Evolutionary conservation across 345 rosid species (phyloP), one percentile per base, ranked within the genome.

Genomic region (Linum lewisii): DNA sequence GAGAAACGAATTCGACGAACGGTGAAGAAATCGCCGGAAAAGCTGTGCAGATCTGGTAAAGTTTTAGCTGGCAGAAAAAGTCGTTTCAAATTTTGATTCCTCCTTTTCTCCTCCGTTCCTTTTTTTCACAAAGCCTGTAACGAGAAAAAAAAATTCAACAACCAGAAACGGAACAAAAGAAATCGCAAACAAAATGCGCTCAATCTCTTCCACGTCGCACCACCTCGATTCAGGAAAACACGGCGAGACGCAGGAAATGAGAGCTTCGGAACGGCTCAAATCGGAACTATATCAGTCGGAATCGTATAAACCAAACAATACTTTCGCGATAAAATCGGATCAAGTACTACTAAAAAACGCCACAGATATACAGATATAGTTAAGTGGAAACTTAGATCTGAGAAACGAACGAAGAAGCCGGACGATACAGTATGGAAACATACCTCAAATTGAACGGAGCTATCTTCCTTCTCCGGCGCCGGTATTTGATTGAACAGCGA

Each of bases 291-390:
- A 61, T 8, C 24, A 42, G 47, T 42, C 47, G 47, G 47, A 42
- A 44, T 24, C 21, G 21, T 5, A 18, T 45, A 50, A 60, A 63
- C 52, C 19, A 69, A 73, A 72, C 78, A 67, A 67, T 66, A 57
- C 71, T 57, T 24, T 38, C 24, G 59, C 69, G 63, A 9, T 51
- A 32, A 71, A 67, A 71, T 49, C 67, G 78, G 75, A 78, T 76
- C 77, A 42, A 42, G 2, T 1, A 55, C 23, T 21, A 11, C 38
- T 1, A 4, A 1, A 2, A 37, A 25, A 4, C 19, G 44, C 51
- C 52, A 52, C 53, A 5, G 0, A 24, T 51, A 66, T 14, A 56
- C 20, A 57, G 21, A 66, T 20, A 56, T n/a, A 57, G 21, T 45
- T 6, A 2, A 22, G 55, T 5, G 21, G n/a, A 38, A 53, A 24